phyloP scores from a whole-genome alignment of 495 filamentous ascomycete genomes.

The Penicillium diatomitis region DNA sequence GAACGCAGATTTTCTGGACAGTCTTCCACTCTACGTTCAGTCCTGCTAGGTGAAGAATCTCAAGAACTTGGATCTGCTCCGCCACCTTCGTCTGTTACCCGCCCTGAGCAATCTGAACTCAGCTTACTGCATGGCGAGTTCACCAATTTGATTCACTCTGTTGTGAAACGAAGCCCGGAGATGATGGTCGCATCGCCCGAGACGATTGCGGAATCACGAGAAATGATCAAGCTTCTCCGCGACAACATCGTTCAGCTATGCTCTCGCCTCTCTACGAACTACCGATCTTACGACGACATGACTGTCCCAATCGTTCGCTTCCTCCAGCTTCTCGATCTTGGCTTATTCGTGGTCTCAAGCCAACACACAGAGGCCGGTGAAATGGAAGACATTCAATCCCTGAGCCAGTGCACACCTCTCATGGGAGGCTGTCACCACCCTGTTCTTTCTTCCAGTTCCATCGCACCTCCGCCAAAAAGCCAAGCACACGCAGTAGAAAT shows the following conservation, averaged over 20 bases:
- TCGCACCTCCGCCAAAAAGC: conserved; percentile 9
- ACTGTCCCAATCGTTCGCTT: conserved; percentile 71
- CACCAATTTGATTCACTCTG: conserved; percentile 57
- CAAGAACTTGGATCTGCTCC: conserved; percentile 52
- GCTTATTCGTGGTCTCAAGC: conserved; percentile 50
- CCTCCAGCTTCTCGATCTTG: conserved; percentile 69
- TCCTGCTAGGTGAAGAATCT: conserved; percentile 51
- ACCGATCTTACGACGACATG: conserved; percentile 75
- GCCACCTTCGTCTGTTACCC: conserved; percentile 55
- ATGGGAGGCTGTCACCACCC: conserved; percentile 41
- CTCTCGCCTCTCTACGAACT: conserved; percentile 52
- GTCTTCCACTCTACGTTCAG: conserved; percentile 48
- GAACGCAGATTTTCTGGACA: conserved; percentile 61
- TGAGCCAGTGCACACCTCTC: conserved; percentile 54
- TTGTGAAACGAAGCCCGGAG: conserved; percentile 49
- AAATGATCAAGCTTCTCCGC: conserved; percentile 47
- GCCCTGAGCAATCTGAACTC: conserved; percentile 59
- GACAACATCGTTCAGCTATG: conserved; percentile 65
- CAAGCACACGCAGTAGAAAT: conserved; percentile 36
- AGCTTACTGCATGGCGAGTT: conserved; percentile 74
- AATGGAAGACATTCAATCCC: conserved; percentile 20
- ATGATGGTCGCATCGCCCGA: conserved; percentile 18
- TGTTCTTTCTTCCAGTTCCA: conserved; percentile 7
- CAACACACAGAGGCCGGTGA: conserved; percentile 13
- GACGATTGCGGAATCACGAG: conserved; percentile 12